These are phyloP conservation scores for Coffea humblotiana DNA, from an alignment of 305 asterid species.

Conservation along the genomic window DNA sequence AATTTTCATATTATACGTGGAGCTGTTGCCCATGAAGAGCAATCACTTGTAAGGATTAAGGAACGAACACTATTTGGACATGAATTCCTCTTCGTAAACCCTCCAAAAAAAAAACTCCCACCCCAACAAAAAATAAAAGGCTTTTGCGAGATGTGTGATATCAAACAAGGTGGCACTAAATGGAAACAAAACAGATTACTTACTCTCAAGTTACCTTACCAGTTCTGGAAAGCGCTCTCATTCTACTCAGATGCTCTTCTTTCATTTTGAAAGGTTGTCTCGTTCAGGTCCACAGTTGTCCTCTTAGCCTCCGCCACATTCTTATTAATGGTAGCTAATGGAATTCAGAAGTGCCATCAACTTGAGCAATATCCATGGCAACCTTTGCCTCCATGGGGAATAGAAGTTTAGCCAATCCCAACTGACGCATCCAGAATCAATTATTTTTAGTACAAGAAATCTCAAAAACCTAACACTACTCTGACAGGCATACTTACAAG, in stretches of 20 bases:
- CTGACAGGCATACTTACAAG: not conserved
- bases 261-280: conserved; percentile 82
- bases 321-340: conserved; percentile 38
- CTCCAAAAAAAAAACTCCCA: no score
- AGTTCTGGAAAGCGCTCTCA: conserved; percentile 90
- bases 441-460: not conserved
- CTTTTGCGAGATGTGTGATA: not conserved
- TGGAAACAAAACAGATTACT: conserved; percentile 8
- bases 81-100: not conserved
- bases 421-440: conserved; percentile 42
- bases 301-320: conserved; percentile 46
- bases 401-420: conserved; percentile 76
- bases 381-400: conserved; percentile 92
- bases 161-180: not conserved
- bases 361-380: conserved; percentile 97
- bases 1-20: not conserved
- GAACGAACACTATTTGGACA: not conserved
- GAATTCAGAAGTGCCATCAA: conserved; percentile 71
- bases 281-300: conserved; percentile 77
- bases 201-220: conserved; percentile 38
- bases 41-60: not conserved
- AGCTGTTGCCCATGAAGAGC: not conserved
- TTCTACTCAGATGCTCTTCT: conserved; percentile 84
- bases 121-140: no score
- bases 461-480: not conserved